Evolutionary conservation across 2,329 filamentous ascomycete species (phyloP), one percentile per base, ranked within the genome.

Genomic region (Diaporthe batatas): DNA sequence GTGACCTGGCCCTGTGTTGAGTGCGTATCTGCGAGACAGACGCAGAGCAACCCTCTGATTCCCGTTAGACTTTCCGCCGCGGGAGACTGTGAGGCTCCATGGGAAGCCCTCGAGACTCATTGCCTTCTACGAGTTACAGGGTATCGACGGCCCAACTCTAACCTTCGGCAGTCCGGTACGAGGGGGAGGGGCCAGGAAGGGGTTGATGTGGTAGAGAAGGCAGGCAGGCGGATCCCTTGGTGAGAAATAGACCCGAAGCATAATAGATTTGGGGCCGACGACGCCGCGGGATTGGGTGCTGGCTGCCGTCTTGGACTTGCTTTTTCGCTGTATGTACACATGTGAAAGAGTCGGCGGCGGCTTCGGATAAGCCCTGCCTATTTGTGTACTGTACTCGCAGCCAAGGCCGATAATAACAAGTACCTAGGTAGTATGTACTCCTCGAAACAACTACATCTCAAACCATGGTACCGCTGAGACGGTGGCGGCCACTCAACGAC

Each of bases 241-340:
- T 49, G 14, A 32, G 34, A 36, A n/a, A 53, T 39, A 39, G 62
- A 21, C 47, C 47, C 62, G n/a, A 67, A 67, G 62, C 47, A 67
- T 67, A 67, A 53, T 67, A 53, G 62, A 67, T 67, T 67, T 53
- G 32, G 62, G n/a, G 16, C 62, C 47, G 47, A 53, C 62, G 32
- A 53, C 44, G 32, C 8, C 21, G 39, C 36, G 44, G 62, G 44
- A 67, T 67, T 67, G 62, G 62, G 62, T 67, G 62, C 5, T 11
- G 29, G 47, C 18, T n/a, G 29, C 51, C 14, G 62, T 25, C 32
- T 21, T 67, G 3, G 47, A 53, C 32, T 67, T 67, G 62, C 62
- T 67, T 67, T 29, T 51, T 51, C 47, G 29, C 5, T 29, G 29
- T n/a, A n/a, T 10, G 44, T 18, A 25, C 32, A 32, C 62, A 67